phyloP scores from a whole-genome alignment of 2,329 filamentous ascomycete genomes.

The Ophiosphaerella herpotricha region DNA sequence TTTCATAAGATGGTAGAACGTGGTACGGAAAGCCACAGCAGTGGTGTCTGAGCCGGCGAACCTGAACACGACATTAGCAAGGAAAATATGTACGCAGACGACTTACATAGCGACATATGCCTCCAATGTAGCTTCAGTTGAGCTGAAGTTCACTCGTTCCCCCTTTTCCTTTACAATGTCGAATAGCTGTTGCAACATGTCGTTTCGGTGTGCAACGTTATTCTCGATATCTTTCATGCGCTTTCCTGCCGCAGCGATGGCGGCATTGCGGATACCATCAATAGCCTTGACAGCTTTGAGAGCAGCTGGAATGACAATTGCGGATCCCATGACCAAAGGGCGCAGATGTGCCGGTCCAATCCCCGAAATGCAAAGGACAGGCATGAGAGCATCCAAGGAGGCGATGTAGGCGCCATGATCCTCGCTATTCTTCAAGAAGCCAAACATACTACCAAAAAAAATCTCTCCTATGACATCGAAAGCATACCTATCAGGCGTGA shows the following conservation, averaged over 20 bases:
- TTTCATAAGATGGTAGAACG: slow-evolving; percentile 48
- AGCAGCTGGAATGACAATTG: slow-evolving; percentile 18
- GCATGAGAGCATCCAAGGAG: slow-evolving; percentile 44
- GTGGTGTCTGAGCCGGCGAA: slow-evolving; percentile 46
- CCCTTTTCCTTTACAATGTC: slow-evolving; percentile 37
- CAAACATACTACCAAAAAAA: slow-evolving; percentile 20
- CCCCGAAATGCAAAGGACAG: slow-evolving; percentile 14
- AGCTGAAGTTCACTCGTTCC: slow-evolving; percentile 38
- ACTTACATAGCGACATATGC: slow-evolving; percentile 35
- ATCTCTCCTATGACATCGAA: slow-evolving; percentile 22
- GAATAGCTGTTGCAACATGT: slow-evolving; percentile 37
- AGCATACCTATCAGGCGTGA: slow-evolving; percentile 16
- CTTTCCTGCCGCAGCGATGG: slow-evolving; percentile 11
- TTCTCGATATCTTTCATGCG: slow-evolving; percentile 9
- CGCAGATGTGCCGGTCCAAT: slow-evolving; percentile 13
- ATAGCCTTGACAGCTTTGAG: slow-evolving; percentile 23
- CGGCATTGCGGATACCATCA: slow-evolving; percentile 12
- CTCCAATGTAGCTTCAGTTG: slow-evolving; percentile 32
- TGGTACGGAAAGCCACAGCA: slow-evolving; percentile 35
- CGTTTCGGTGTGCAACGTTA: slow-evolving; percentile 16
- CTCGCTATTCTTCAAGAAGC: slow-evolving; percentile 20
- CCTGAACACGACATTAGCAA: slow-evolving; percentile 2
- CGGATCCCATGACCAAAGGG: slow-evolving; percentile 9
- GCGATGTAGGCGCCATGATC: slow-evolving; percentile 20
- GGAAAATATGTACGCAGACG: not conserved